Base-by-base conservation (phyloP, 2,329 filamentous ascomycete species). In the Daldinia eschscholtzii region DNA sequence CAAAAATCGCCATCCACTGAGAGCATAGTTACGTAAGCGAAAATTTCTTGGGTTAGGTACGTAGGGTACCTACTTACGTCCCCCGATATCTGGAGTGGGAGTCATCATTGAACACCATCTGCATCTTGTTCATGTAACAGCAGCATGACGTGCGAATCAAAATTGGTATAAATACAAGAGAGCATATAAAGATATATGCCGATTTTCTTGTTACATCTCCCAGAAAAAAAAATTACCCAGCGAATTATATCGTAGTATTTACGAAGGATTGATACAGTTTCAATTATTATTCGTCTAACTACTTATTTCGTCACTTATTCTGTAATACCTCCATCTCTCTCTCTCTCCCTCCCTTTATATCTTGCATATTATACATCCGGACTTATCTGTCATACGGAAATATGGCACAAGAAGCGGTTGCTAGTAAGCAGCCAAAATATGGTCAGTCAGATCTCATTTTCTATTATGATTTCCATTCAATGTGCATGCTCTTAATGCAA, bases 401-500 rank as follows among this genome's bases (percentile, higher is more conserved):
- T 20, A 79, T 79, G 78, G 44, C 74, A 37, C 70, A 67, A 30
- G 63, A 73, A 66, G 57, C 53, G 42, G 41, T 59, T 28, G 61
- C 63, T 62, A 68, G 66, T 68, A 67, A 68, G 28, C 60, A 63
- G 73, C 75, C 72, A 57, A 76, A 70, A 75, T 79, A 78, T 71
- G 75, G 79, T 80, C 73, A 80, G 79, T 79, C 12, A 18, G 37
- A 50, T 13, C 30, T 64, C 39, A n/a, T 56, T 48, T 69, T 18
- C 12, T 39, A 42, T 46, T 20, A 12, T 30, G 20, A 15, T 59
- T 35, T 35, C 10, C 33, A 9, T 41, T 46, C 55, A 59, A 41
- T 57, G 46, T 41, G 42, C 15, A 7, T 44, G 41, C 20, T 58
- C 39, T 61, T 42, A 60, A 23, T 26, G 6, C 12, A 57, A 35